Evolutionary conservation across 371 early-diverging fungal species (phyloP).

Genomic region (Batkoa obscura): DNA sequence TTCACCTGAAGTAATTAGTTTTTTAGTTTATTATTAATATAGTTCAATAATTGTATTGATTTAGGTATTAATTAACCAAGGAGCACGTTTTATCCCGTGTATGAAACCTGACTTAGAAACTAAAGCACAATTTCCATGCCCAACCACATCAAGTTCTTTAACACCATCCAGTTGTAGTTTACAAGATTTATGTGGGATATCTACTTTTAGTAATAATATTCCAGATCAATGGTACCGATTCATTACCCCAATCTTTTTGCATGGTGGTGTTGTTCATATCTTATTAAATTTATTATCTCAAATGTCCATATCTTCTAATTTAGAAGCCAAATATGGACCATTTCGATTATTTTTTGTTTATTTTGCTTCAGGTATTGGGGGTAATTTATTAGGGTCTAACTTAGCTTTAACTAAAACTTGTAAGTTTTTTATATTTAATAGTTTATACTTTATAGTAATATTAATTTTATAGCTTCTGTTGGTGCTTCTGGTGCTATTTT

Average conservation of each 20-base stretch:
- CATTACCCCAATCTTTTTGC: constrained; percentile 65
- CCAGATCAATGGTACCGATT: constrained; percentile 68
- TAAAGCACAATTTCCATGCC: background rate
- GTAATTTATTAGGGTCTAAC: constrained; percentile 62
- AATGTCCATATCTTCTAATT: constrained; percentile 38
- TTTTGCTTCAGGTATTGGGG: constrained; percentile 51
- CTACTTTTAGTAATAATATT: constrained; percentile 14
- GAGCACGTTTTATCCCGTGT: constrained; percentile 1
- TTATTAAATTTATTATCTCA: constrained; percentile 57
- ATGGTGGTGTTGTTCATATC: constrained; percentile 66
- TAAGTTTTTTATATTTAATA: constrained; percentile 12
- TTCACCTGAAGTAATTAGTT: background rate
- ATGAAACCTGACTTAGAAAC: background rate
- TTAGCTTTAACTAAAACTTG: constrained; percentile 27
- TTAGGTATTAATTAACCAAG: constrained; percentile 5
- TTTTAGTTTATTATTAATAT: background rate
- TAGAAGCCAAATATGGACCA: constrained; percentile 59
- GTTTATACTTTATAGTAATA: background rate
- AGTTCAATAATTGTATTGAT: background rate
- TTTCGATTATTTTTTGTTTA: constrained; percentile 54
- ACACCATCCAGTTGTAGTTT: constrained; percentile 6
- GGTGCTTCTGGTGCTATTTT: constrained; percentile 73
- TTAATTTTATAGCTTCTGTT: constrained; percentile 26
- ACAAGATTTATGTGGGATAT: constrained; percentile 31
- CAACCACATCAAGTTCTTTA: background rate